phyloP scores from a whole-genome alignment of 768 basidiomycete species.

The Mycena vulgaris region DNA sequence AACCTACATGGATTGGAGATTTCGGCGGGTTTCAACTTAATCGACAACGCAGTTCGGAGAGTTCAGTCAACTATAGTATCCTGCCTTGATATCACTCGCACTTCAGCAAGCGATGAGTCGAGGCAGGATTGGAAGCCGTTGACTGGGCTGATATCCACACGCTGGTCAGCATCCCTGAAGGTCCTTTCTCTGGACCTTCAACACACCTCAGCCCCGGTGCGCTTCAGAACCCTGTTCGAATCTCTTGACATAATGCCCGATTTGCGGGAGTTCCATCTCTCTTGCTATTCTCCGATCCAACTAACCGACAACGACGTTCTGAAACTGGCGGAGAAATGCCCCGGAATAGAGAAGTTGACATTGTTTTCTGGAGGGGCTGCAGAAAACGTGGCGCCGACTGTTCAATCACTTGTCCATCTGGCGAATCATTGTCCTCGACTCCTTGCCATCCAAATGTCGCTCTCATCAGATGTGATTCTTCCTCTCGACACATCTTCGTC shows the following conservation, averaged over 20 bases:
- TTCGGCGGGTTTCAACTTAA: not conserved
- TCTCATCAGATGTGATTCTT: too few species aligned
- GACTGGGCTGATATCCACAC: not conserved
- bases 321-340: too few species aligned
- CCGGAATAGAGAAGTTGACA: too few species aligned
- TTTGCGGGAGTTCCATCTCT: too few species aligned
- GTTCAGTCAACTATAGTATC: not conserved
- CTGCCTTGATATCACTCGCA: not conserved
- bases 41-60: not conserved
- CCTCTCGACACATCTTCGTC: too few species aligned
- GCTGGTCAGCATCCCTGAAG: not conserved
- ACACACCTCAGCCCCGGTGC: not conserved
- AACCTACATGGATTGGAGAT: not conserved
- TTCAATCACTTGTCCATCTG: too few species aligned
- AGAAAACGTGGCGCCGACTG: too few species aligned
- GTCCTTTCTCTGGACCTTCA: not conserved
- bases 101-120: not conserved
- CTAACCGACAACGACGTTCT: too few species aligned
- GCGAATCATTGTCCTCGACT: too few species aligned
- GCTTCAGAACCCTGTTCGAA: not conserved
- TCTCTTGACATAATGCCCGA: not conserved
- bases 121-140: not conserved
- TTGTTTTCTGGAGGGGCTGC: too few species aligned
- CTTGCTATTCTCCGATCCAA: too few species aligned
- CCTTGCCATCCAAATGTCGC: too few species aligned